Conservation (phyloP, 441 rosid species). For the Adansonia gregorii region DNA sequence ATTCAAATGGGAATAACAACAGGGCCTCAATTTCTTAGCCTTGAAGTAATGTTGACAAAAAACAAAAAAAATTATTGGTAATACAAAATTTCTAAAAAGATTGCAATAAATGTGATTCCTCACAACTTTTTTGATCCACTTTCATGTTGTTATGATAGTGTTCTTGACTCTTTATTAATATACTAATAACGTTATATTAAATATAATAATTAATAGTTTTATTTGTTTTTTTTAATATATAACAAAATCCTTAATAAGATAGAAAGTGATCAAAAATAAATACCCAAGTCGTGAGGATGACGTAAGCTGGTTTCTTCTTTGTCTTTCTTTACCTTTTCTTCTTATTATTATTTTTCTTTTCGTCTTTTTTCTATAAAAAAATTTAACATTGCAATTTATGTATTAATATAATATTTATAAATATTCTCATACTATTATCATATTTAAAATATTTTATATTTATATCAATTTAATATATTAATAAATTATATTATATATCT, state of each 20-base stretch:
- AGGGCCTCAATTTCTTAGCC: neutral
- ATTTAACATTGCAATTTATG: too few relatives aligned
- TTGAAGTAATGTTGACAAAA: slow-evolving; percentile 1
- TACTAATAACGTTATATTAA: too few relatives aligned
- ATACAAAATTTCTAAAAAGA: neutral
- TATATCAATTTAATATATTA: too few relatives aligned
- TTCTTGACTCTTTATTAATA: neutral
- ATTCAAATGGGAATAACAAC: neutral
- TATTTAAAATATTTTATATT: too few relatives aligned
- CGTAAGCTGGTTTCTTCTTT: neutral
- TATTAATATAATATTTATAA: too few relatives aligned
- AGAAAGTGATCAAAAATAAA: neutral
- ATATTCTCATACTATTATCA: too few relatives aligned
- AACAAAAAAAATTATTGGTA: neutral
- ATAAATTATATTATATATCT: too few relatives aligned
- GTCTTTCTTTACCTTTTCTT: neutral
- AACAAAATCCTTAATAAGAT: neutral
- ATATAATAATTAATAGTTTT: too few relatives aligned
- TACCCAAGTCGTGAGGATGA: neutral
- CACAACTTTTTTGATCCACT: neutral
- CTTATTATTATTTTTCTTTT: neutral
- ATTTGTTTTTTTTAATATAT: too few relatives aligned
- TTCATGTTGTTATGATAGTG: neutral
- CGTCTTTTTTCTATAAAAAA: neutral
- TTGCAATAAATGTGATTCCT: neutral